phyloP scores from a whole-genome alignment of 495 filamentous ascomycete species.

The Lophiostoma macrostomum region DNA sequence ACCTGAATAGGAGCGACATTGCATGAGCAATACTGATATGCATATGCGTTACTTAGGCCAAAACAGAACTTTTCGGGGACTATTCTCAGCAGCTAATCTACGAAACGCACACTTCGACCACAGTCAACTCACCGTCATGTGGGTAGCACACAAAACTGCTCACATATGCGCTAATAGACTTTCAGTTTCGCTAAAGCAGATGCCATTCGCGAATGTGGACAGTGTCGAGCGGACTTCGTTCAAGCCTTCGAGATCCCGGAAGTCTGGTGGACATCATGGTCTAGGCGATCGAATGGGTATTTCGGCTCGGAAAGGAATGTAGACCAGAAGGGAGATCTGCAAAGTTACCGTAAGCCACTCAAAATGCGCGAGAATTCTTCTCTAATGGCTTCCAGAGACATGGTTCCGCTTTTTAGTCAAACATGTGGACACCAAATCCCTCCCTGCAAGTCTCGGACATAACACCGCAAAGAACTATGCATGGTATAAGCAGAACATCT shows the following conservation, averaged over 20 bases:
- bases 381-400: constrained; percentile 29
- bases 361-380: background rate
- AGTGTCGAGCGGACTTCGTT: constrained; percentile 10
- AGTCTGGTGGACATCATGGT: constrained; percentile 23
- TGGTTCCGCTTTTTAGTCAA: constrained; percentile 42
- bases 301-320: constrained; percentile 22
- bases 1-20: no score
- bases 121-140: no score
- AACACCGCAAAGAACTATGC: background rate
- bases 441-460: no score
- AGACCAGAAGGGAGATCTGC: background rate
- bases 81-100: no score
- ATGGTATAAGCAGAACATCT: constrained; percentile 33
- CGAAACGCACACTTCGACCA: no score
- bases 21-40: no score
- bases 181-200: background rate
- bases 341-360: constrained; percentile 2
- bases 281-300: constrained; percentile 27
- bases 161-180: no score
- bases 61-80: no score
- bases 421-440: no score
- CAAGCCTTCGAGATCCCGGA: constrained; percentile 23
- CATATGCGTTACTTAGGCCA: no score
- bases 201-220: constrained; percentile 15
- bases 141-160: no score